These are phyloP conservation scores for Neofusicoccum parvum DNA, from an alignment of 2,329 filamentous ascomycete genomes.

Conservation along the genomic window DNA sequence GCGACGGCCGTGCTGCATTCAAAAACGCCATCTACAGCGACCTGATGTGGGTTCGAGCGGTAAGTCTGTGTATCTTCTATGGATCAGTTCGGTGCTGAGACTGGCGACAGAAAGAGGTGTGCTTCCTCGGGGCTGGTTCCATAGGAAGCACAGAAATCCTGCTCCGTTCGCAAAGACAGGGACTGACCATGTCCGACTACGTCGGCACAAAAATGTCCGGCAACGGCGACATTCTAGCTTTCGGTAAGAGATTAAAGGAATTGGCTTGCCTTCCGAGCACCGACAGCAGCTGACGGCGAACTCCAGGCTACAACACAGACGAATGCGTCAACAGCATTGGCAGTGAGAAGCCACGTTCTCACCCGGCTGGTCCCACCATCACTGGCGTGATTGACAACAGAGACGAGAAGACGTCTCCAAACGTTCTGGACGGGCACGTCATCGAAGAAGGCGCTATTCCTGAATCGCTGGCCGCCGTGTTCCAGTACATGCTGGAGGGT, in stretches of 20 bases:
- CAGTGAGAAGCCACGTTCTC: constrained; percentile 48
- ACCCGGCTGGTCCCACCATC: constrained; percentile 64
- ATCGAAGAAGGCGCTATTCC: constrained; percentile 67
- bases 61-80: constrained; percentile 12
- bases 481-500: constrained; percentile 60
- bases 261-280: neutral
- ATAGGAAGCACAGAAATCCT: constrained; percentile 65
- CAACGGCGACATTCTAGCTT: constrained; percentile 67
- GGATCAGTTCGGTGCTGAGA: neutral
- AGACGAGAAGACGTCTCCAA: constrained; percentile 41
- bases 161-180: constrained; percentile 43
- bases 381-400: constrained; percentile 65
- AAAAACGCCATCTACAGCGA: constrained; percentile 58
- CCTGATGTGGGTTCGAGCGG: constrained; percentile 67
- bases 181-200: constrained; percentile 59
- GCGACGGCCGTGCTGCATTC: constrained; percentile 58
- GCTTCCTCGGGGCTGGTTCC: constrained; percentile 67
- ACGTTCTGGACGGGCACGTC: constrained; percentile 63
- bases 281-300: neutral
- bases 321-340: constrained; percentile 60
- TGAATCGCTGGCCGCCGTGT: constrained; percentile 56
- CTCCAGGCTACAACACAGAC: constrained; percentile 58
- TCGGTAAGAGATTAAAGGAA: constrained; percentile 38
- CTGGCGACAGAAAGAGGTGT: constrained; percentile 53
- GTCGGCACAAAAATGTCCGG: constrained; percentile 56